phyloP scores from a whole-genome alignment of 257 asterid genomes.

The Hygrophila difformis region DNA sequence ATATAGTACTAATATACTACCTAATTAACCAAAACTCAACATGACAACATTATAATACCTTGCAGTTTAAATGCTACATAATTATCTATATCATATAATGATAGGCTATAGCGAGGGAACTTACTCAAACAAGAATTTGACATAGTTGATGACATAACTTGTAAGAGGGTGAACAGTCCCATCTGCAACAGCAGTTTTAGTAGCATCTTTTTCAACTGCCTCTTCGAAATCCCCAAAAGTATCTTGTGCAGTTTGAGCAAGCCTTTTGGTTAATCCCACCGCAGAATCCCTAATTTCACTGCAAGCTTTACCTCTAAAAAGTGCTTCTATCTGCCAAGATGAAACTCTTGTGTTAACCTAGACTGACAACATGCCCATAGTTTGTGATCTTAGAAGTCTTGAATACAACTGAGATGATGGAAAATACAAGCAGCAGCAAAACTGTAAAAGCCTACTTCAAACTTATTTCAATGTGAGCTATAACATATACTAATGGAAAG shows the following conservation, averaged over 20 bases:
- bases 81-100: slow-evolving; percentile 2
- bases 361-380: slow-evolving; percentile 8
- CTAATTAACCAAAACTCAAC: too few relatives aligned
- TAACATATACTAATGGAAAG: neutral
- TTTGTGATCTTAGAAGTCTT: neutral
- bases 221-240: slow-evolving; percentile 97
- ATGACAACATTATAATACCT: too few relatives aligned
- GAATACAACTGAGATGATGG: too few relatives aligned
- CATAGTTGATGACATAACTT: slow-evolving; percentile 97
- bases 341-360: slow-evolving; percentile 8
- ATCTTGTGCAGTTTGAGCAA: slow-evolving; percentile 94
- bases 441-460: too few relatives aligned
- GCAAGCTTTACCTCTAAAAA: slow-evolving; percentile 89
- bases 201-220: slow-evolving; percentile 99
- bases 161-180: slow-evolving; percentile 99
- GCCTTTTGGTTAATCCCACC: slow-evolving; percentile 88
- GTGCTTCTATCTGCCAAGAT: slow-evolving; percentile 62
- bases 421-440: too few relatives aligned
- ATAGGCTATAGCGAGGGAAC: slow-evolving; percentile 23
- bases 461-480: too few relatives aligned
- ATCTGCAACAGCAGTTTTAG: slow-evolving; percentile 95
- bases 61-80: too few relatives aligned
- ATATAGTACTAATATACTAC: too few relatives aligned
- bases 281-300: slow-evolving; percentile 86
- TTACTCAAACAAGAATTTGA: slow-evolving; percentile 96